Evolutionary conservation across 352 stramenopile species (phyloP), one percentile per base, ranked within the genome.

Genomic region (Halophytophthora batemanensis): DNA sequence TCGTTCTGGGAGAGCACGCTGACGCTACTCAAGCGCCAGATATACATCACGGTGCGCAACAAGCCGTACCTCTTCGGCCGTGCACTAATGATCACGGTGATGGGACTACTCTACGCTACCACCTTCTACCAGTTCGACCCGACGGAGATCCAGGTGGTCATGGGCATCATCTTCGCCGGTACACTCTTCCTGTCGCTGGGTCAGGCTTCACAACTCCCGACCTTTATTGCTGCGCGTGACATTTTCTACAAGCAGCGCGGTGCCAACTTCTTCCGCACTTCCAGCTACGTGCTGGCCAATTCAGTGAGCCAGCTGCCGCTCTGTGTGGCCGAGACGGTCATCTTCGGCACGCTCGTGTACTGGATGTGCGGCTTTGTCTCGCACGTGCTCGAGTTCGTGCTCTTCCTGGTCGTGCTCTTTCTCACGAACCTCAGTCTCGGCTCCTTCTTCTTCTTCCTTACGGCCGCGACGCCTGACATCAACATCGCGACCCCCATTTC

Each of bases 101-200:
- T 76, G 37, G 69, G 58, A 3, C 21, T 73, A 1, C 19, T 80
- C 6, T 71, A 69, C 55, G 49, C 54, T 19, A 54, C 15, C 1
- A 38, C 42, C 42, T 48, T 38, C 42, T 48, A 17, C 28, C 25
- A 48, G 25, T 25, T 48, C 25, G 25, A 45, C 61, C 15, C 73
- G 4, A 48, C 39, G 3, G 50, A 71, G 17, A 39, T 59, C 31
- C 59, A 74, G 33, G 45, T 72, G 14, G 48, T 83, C 10, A 59
- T 93, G 29, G 82, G 87, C 36, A 61, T 92, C 29, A 47, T 94
- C 2, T 96, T 93, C 45, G 55, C 77, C 31, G 59, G 49, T 14
- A 57, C 89, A n/a, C 67, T 96, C 33, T 50, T 50, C 44, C 33
- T 50, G 18, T 42, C 31, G 18, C 31, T 50, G 15, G 31, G 44